These are phyloP conservation scores for Chytriomyces confervae DNA, from an alignment of 192 early-diverging fungal species.

Conservation along the genomic window DNA sequence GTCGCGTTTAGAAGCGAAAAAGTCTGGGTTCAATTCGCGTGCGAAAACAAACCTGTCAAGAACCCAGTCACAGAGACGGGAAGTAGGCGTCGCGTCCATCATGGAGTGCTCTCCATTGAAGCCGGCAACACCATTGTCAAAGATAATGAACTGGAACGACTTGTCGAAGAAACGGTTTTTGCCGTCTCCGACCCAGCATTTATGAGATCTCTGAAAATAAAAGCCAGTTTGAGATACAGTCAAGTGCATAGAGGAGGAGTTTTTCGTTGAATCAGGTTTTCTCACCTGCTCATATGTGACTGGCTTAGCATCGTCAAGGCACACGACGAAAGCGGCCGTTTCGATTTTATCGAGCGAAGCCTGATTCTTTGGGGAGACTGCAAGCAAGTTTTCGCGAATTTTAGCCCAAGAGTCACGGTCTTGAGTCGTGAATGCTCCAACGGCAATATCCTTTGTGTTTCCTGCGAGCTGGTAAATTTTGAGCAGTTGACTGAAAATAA, in stretches of 20 bases:
- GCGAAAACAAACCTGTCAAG: conserved; percentile 39
- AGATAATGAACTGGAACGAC: conserved; percentile 92
- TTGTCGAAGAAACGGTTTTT: conserved; percentile 98
- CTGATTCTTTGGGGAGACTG: conserved; percentile 70
- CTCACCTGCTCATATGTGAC: conserved; percentile 82
- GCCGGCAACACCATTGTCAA: conserved; percentile 96
- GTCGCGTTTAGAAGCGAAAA: neutral
- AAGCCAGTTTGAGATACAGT: neutral
- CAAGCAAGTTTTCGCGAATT: conserved; percentile 19
- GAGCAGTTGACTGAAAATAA: conserved; percentile 61
- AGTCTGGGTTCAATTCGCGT: neutral
- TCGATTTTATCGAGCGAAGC: conserved; percentile 82
- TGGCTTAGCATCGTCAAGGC: conserved; percentile 86
- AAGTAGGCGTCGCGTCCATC: conserved; percentile 94
- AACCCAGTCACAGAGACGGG: conserved; percentile 86
- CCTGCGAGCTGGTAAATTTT: conserved; percentile 74
- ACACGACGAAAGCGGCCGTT: conserved; percentile 83
- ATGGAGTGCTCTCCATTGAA: conserved; percentile 84
- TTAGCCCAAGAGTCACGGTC: conserved; percentile 91
- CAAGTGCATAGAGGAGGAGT: neutral
- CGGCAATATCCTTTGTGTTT: conserved; percentile 65
- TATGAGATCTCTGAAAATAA: conserved; percentile 58
- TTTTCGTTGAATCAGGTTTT: neutral
- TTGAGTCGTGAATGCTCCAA: conserved; percentile 94
- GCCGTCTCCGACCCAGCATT: conserved; percentile 96